phyloP scores from a whole-genome alignment of 768 basidiomycete species.

The Tulasnella sp. region DNA sequence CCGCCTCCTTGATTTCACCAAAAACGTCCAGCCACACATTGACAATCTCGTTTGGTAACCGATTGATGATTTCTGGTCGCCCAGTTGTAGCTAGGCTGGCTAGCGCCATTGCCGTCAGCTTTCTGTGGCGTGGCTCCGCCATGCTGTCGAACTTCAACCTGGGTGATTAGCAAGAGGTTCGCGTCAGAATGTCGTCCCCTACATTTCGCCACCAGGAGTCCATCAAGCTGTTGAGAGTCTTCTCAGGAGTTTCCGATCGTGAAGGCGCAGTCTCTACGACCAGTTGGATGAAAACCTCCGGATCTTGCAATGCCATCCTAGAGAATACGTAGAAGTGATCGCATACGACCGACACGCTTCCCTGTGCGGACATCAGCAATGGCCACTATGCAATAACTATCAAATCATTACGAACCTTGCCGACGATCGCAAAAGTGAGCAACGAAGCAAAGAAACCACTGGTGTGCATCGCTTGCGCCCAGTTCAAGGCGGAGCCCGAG shows the following conservation, averaged over 20 bases:
- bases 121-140: constrained; percentile 73
- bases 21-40: constrained; percentile 85
- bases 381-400: constrained; percentile 30
- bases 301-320: constrained; percentile 55
- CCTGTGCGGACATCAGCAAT: constrained; percentile 22
- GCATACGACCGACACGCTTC: constrained; percentile 31
- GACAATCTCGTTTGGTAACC: constrained; percentile 63
- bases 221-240: constrained; percentile 52
- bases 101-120: constrained; percentile 72
- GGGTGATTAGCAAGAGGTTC: background rate
- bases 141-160: constrained; percentile 69
- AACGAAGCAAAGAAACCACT: constrained; percentile 61
- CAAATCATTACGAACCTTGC: constrained; percentile 39
- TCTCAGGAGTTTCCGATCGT: constrained; percentile 36
- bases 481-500: constrained; percentile 41
- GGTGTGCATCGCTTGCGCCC: constrained; percentile 61
- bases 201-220: constrained; percentile 79
- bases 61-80: constrained; percentile 54
- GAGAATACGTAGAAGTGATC: constrained; percentile 65
- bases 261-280: constrained; percentile 48
- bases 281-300: constrained; percentile 55
- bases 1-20: constrained; percentile 69
- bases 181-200: constrained; percentile 19
- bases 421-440: constrained; percentile 46
- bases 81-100: constrained; percentile 66